Evolutionary conservation across 2,329 filamentous ascomycete genomes (phyloP).

Genomic region (Sporothrix brasiliensis): DNA sequence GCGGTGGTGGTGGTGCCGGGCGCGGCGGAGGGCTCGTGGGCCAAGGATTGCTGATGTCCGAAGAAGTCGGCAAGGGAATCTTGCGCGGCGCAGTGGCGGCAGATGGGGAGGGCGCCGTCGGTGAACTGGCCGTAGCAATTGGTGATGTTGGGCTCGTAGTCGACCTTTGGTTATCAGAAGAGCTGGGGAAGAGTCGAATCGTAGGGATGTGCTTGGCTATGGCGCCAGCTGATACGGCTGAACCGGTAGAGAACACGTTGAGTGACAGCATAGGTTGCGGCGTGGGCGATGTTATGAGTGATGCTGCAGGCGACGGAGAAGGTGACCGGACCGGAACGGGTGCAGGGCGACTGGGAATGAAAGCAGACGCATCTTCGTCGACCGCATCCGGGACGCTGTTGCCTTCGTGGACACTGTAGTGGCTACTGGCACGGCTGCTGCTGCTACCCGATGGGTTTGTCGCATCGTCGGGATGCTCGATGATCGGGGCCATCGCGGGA

Average conservation of each 20-base stretch:
- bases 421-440: conserved; percentile 20
- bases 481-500: conserved; percentile 33
- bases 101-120: background rate
- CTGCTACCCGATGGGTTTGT: background rate
- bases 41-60: conserved; percentile 30
- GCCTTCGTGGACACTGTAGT: background rate
- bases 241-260: background rate
- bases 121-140: background rate
- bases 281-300: background rate
- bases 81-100: background rate
- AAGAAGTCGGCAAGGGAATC: background rate
- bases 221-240: conserved; percentile 1
- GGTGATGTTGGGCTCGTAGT: background rate
- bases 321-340: conserved; percentile 17
- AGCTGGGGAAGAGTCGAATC: conserved; percentile 33
- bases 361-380: background rate
- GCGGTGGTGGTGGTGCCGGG: conserved; percentile 26
- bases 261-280: background rate
- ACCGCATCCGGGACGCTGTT: background rate
- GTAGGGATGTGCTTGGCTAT: conserved; percentile 28
- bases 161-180: background rate
- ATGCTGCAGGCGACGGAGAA: background rate
- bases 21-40: conserved; percentile 23
- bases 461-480: conserved; percentile 34
- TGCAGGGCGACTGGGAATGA: conserved; percentile 28